These are phyloP conservation scores for Irpex rosettiformis DNA, from an alignment of 1,284 basidiomycete genomes.

Conservation along the genomic window DNA sequence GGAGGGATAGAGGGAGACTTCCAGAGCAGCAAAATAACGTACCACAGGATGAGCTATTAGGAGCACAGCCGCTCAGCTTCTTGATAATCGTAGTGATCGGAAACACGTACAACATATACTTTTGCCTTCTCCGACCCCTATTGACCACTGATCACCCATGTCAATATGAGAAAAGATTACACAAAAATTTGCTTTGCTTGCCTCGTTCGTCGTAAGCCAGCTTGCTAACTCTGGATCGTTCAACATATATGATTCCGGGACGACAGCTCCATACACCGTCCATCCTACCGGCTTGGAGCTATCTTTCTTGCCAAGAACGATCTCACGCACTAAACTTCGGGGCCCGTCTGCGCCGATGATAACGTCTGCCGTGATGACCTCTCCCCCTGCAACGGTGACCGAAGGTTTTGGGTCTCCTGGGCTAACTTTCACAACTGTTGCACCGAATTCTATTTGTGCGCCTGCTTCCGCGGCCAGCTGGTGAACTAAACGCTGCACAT, in stretches of 20 bases:
- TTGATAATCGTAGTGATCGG: background rate
- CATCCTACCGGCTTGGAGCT: background rate
- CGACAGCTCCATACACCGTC: constrained; percentile 33
- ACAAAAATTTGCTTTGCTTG: background rate
- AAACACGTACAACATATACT: constrained; percentile 5
- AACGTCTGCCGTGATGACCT: constrained; percentile 30
- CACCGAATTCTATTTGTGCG: constrained; percentile 35
- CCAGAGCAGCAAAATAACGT: background rate
- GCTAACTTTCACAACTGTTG: constrained; percentile 23
- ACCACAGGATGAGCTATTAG: constrained; percentile 14
- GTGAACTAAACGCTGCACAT: constrained; percentile 41
- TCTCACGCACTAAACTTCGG: background rate
- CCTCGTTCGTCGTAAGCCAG: constrained; percentile 2
- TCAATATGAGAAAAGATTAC: background rate
- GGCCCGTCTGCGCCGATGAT: constrained; percentile 5
- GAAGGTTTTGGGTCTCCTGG: constrained; percentile 15
- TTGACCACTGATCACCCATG: constrained; percentile 2
- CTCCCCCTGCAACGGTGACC: constrained; percentile 29
- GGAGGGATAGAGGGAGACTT: background rate
- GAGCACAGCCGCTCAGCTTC: background rate
- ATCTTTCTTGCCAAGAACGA: constrained; percentile 1
- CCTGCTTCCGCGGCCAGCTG: constrained; percentile 37
- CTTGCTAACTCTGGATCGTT: constrained; percentile 4
- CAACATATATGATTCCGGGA: constrained; percentile 21
- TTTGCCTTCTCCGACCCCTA: background rate